Conservation (phyloP, 2,329 filamentous ascomycete genomes). For the Aspergillus carbonarius region DNA sequence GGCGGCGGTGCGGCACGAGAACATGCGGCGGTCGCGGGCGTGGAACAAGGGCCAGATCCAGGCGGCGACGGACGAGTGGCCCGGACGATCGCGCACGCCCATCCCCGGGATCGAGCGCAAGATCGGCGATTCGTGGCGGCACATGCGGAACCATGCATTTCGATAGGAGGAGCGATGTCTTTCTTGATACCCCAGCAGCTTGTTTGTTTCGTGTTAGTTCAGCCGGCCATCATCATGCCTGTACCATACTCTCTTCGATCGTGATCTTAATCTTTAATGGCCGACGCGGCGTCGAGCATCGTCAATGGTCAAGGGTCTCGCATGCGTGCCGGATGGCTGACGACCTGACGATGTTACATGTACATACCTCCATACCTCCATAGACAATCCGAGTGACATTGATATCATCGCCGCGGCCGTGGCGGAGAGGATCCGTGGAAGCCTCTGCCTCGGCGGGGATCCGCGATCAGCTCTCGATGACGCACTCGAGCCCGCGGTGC, state of each 20-base stretch:
- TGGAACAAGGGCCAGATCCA: slow-evolving; percentile 35
- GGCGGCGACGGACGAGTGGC: slow-evolving; percentile 34
- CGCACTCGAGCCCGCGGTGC: not conserved
- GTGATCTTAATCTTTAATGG: not conserved
- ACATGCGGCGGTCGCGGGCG: slow-evolving; percentile 39
- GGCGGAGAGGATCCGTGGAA: not conserved
- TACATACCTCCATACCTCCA: not conserved
- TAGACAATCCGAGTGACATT: not conserved
- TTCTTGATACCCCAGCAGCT: slow-evolving; percentile 18
- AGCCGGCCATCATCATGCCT: not conserved
- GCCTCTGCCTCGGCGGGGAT: not conserved
- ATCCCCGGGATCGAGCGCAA: slow-evolving; percentile 32
- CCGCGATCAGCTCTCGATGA: not conserved
- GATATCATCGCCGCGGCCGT: not conserved
- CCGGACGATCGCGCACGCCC: slow-evolving; percentile 28
- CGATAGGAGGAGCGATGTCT: slow-evolving; percentile 20
- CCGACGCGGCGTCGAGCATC: not conserved
- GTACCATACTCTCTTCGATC: not conserved
- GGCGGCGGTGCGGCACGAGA: slow-evolving; percentile 46
- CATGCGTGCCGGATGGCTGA: not conserved
- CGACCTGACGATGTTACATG: not conserved
- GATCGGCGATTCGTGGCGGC: slow-evolving; percentile 35
- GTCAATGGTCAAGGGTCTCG: not conserved
- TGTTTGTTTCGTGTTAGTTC: not conserved
- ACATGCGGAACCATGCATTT: slow-evolving; percentile 37